Conservation (phyloP, 2,329 filamentous ascomycete species). For the Ascosphaera apis region DNA sequence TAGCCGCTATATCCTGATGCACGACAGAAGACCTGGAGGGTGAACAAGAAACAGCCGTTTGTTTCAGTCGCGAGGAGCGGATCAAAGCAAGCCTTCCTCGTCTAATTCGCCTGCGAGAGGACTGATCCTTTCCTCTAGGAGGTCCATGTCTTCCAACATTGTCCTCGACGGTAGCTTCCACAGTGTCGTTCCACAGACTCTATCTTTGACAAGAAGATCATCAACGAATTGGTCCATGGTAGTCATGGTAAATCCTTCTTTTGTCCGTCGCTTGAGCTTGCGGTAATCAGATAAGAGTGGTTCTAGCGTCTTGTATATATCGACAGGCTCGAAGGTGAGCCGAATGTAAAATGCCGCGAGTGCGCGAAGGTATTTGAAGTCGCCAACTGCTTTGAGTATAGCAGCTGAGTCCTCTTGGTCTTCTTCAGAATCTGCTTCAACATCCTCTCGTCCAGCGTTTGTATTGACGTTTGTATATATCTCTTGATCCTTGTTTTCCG, state of each 20-base stretch:
- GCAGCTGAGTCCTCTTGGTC: slow-evolving; percentile 7
- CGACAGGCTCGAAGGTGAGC: slow-evolving; percentile 58
- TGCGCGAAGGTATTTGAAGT: slow-evolving; percentile 60
- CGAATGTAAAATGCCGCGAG: slow-evolving; percentile 86
- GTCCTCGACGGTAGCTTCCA: slow-evolving; percentile 75
- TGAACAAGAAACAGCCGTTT: no score
- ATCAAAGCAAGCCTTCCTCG: slow-evolving; percentile 7
- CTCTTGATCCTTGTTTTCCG: slow-evolving; percentile 28
- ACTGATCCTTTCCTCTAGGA: slow-evolving; percentile 67
- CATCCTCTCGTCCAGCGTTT: slow-evolving; percentile 4
- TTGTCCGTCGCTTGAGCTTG: slow-evolving; percentile 57
- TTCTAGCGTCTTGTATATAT: slow-evolving; percentile 62
- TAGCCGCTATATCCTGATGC: no score
- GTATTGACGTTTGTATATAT: slow-evolving; percentile 7
- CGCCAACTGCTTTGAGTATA: slow-evolving; percentile 15
- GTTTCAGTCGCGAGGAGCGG: no score
- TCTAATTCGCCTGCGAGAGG: slow-evolving; percentile 45
- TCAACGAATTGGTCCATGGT: slow-evolving; percentile 86
- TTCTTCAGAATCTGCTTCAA: slow-evolving; percentile 6
- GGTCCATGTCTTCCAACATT: slow-evolving; percentile 67
- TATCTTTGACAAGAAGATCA: slow-evolving; percentile 66
- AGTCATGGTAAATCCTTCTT: slow-evolving; percentile 52
- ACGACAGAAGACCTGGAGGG: no score
- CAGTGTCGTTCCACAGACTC: slow-evolving; percentile 74
- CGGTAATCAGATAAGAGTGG: slow-evolving; percentile 59